phyloP scores from a whole-genome alignment of 306 rosid species.

The Trichosanthes truncata region DNA sequence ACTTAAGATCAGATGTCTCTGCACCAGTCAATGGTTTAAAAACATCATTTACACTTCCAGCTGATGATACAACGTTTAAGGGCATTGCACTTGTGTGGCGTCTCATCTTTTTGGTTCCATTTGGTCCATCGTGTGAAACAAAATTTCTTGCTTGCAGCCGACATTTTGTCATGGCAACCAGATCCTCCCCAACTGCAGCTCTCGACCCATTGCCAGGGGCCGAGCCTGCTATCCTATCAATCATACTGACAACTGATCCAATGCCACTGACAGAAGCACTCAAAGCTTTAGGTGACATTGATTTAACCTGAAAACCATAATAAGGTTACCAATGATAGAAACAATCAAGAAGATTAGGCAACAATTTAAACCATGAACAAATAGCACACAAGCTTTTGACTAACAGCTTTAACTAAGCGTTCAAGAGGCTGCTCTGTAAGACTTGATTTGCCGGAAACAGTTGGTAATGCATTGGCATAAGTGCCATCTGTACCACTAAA shows the following conservation, averaged over 20 bases:
- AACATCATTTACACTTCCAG: slow-evolving; percentile 53
- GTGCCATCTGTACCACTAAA: slow-evolving; percentile 53
- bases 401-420: slow-evolving; percentile 66
- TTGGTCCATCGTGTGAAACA: slow-evolving; percentile 58
- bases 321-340: background rate
- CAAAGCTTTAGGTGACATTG: slow-evolving; percentile 55
- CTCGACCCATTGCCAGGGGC: slow-evolving; percentile 92
- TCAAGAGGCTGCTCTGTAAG: slow-evolving; percentile 78
- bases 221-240: slow-evolving; percentile 89
- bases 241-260: slow-evolving; percentile 80
- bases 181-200: slow-evolving; percentile 95
- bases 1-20: slow-evolving; percentile 62
- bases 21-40: slow-evolving; percentile 37
- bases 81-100: slow-evolving; percentile 74
- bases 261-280: slow-evolving; percentile 74
- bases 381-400: slow-evolving; percentile 21
- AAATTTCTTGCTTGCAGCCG: slow-evolving; percentile 70
- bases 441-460: slow-evolving; percentile 53
- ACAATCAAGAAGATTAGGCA: background rate
- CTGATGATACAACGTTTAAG: slow-evolving; percentile 55
- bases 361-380: background rate
- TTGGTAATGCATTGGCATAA: slow-evolving; percentile 39
- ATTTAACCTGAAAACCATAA: slow-evolving; percentile 54
- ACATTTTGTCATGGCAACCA: slow-evolving; percentile 88
- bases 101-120: slow-evolving; percentile 73